A percentile compares a stretch with the other conserved stretches of the same genome.
phyloP scores from a whole-genome alignment of 768 basidiomycete genomes.

The Scleroderma citrinum region DNA sequence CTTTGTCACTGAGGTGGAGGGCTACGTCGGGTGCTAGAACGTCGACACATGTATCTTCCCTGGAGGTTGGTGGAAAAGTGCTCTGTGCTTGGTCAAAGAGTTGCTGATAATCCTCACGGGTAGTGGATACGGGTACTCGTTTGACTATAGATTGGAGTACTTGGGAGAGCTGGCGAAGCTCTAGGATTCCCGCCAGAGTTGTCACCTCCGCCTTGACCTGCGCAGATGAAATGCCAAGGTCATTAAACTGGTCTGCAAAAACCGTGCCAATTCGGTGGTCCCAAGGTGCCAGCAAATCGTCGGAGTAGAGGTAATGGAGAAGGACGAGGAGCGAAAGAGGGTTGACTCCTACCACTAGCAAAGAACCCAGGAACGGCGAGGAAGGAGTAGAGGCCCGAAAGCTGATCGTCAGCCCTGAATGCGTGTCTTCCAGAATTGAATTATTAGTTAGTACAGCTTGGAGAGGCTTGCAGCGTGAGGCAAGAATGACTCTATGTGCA shows the following conservation, averaged over 20 bases:
- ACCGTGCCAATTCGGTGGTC: conserved; percentile 58
- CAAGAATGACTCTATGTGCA: conserved; percentile 62
- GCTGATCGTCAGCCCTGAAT: conserved; percentile 27
- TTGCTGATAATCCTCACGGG: conserved; percentile 43
- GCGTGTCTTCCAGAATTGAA: conserved; percentile 20
- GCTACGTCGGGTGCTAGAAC: conserved; percentile 60
- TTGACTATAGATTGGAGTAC: conserved; percentile 62
- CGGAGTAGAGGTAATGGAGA: conserved; percentile 83
- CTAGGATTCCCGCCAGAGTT: conserved; percentile 49
- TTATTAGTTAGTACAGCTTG: conserved; percentile 35
- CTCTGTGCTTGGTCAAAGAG: conserved; percentile 38
- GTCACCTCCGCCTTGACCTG: conserved; percentile 62
- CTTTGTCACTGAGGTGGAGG: conserved; percentile 60
- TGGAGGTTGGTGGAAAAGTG: not conserved
- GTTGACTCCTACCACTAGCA: conserved; percentile 48
- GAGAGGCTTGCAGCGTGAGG: conserved; percentile 49
- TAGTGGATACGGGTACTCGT: conserved; percentile 40
- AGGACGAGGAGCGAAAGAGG: conserved; percentile 69
- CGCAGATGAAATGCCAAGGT: conserved; percentile 36
- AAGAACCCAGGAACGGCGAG: not conserved
- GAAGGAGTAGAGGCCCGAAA: conserved; percentile 8
- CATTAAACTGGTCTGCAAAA: conserved; percentile 36
- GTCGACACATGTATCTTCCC: conserved; percentile 9
- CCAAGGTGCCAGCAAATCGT: conserved; percentile 78
- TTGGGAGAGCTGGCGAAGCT: conserved; percentile 46